A percentile compares a stretch with the other conserved stretches of the same genome.
phyloP scores from a whole-genome alignment of 2,329 filamentous ascomycete species.

The Ascosphaera apis region DNA sequence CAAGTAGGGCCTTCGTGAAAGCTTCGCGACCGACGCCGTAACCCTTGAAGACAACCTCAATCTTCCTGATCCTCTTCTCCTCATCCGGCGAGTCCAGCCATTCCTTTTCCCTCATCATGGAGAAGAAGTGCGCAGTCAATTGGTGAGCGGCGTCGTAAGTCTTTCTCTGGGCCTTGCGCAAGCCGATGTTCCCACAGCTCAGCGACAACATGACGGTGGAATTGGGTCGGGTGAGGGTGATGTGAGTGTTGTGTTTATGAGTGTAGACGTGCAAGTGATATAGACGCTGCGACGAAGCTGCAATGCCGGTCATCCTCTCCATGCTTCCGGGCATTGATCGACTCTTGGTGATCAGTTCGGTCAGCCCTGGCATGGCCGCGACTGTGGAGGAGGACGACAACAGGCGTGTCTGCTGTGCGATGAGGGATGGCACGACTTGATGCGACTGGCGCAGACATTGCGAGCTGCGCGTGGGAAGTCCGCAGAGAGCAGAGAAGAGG shows the following conservation, averaged over 20 bases:
- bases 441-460: too few relatives aligned
- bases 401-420: too few relatives aligned
- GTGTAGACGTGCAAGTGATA: constrained; percentile 74
- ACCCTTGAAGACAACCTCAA: constrained; percentile 66
- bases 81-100: constrained; percentile 25
- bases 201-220: constrained; percentile 57
- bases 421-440: too few relatives aligned
- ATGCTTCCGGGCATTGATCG: not conserved
- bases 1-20: constrained; percentile 68
- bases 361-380: too few relatives aligned
- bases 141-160: constrained; percentile 87
- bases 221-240: constrained; percentile 70
- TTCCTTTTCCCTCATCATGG: constrained; percentile 61
- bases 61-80: constrained; percentile 40
- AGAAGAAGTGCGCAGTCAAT: constrained; percentile 59
- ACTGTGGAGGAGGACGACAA: too few relatives aligned
- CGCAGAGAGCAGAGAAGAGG: too few relatives aligned
- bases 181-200: constrained; percentile 75
- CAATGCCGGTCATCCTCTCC: constrained; percentile 14
- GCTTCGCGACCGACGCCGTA: constrained; percentile 78
- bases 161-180: constrained; percentile 56
- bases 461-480: too few relatives aligned
- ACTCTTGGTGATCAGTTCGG: too few relatives aligned
- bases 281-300: constrained; percentile 20
- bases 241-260: constrained; percentile 84